Evolutionary conservation across 345 rosid species (phyloP).

Genomic region (Balakata baccata): DNA sequence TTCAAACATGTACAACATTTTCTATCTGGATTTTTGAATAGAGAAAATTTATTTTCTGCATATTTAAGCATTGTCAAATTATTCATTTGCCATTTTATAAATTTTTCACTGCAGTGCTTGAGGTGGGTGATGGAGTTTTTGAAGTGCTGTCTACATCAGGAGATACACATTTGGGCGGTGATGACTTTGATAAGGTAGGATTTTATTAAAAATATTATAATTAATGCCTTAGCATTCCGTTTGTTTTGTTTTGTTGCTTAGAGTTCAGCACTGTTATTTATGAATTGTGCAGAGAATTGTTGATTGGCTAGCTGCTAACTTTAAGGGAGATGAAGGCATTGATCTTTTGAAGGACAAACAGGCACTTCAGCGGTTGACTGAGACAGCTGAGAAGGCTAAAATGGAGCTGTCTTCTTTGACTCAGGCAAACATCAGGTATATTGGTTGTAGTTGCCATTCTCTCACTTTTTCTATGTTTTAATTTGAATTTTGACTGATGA

Average conservation of each 20-base stretch:
- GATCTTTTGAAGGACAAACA: constrained; percentile 96
- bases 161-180: constrained; percentile 99
- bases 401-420: constrained; percentile 94
- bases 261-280: neutral
- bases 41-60: neutral
- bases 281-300: constrained; percentile 68
- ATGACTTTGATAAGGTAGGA: constrained; percentile 89
- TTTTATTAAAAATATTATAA: neutral
- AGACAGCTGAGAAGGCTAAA: constrained; percentile 94
- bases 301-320: constrained; percentile 80
- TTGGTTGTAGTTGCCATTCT: neutral
- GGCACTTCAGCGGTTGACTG: constrained; percentile 93
- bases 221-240: neutral
- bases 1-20: neutral
- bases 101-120: constrained; percentile 62
- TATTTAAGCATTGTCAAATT: neutral
- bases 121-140: constrained; percentile 99
- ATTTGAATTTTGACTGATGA: constrained; percentile 3
- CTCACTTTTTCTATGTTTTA: neutral
- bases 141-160: constrained; percentile 99
- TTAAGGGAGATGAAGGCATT: constrained; percentile 89
- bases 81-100: neutral
- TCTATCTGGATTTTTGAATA: neutral
- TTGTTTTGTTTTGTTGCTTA: neutral
- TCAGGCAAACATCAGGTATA: constrained; percentile 79